phyloP scores from a whole-genome alignment of 306 rosid species.

The Aeschynomene evenia region DNA sequence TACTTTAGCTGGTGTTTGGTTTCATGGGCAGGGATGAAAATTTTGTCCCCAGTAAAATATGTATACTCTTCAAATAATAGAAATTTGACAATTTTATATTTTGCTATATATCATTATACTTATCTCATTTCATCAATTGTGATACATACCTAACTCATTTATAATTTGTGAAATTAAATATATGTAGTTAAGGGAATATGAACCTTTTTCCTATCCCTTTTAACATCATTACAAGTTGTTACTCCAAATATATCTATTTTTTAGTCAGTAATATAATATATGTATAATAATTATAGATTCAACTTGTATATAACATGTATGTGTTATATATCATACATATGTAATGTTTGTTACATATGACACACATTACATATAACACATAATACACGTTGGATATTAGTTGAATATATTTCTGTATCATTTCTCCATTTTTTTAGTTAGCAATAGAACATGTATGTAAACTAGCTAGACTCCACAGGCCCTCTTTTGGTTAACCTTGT shows the following conservation, averaged over 20 bases:
- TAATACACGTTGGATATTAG: too few species aligned
- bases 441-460: background rate
- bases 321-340: too few species aligned
- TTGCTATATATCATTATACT: conserved; percentile 12
- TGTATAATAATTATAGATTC: too few species aligned
- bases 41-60: too few species aligned
- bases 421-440: background rate
- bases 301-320: too few species aligned
- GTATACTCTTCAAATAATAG: too few species aligned
- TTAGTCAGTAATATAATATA: background rate
- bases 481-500: conserved; percentile 31
- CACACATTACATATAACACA: too few species aligned
- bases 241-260: background rate
- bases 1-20: too few species aligned
- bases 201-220: background rate
- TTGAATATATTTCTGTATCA: too few species aligned
- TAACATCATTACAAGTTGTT: conserved; percentile 14
- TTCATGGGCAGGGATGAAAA: too few species aligned
- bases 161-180: background rate
- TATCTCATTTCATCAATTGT: conserved; percentile 25
- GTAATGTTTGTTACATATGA: too few species aligned
- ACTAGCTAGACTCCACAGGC: background rate
- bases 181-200: conserved; percentile 2
- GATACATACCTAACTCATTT: conserved; percentile 29
- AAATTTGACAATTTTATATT: too few species aligned